Base-by-base conservation (phyloP, 768 basidiomycete genomes). In the Podaxis carcinomalis region DNA sequence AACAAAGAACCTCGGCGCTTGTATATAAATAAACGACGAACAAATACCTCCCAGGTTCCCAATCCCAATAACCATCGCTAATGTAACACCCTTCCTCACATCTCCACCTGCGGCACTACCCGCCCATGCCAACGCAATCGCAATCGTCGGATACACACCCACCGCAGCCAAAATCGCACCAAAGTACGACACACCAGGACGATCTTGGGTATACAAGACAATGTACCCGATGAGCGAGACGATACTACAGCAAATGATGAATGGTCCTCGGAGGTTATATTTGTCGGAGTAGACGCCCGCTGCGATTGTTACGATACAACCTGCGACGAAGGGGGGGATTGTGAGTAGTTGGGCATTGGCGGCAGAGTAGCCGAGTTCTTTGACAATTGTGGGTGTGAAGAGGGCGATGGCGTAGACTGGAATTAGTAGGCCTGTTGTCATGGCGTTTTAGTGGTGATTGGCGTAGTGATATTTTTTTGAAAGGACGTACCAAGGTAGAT, bases 81-180 rank as follows among this genome's bases (percentile, higher is more conserved):
- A 62, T 11, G 77, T 75, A 11, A 85, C 72, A 62, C 64, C 65
- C 44, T 63, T 62, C 19, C 82, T 80, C 52, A 81, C 62, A 65
- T 83, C 83, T 23, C 85, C 83, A 23, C 85, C 85, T 0, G 81
- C 78, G 56, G 84, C 83, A 6, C 80, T 80, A 1, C 78, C 76
- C 1, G 74, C 79, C 86, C 86, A 87, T 37, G 83, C 82, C 1
- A 87, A 68, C 27, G 68, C 67, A 19, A 84, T 66, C 1, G 77
- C 72, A 55, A 85, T 74, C 5, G 77, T 78, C 0, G 86, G 82
- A 64, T 72, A 85, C 5, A 83, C 78, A 19, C 85, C 85, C 19
- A 75, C 69, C 3, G 83, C 80, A 27, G 82, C 79, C 42, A 86
- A 69, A 32, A 86, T 59, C 4, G 80, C 70, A 1, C 81, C 85